Base-by-base conservation (phyloP, 208 protist species). In the Leishmania amazonensis region DNA sequence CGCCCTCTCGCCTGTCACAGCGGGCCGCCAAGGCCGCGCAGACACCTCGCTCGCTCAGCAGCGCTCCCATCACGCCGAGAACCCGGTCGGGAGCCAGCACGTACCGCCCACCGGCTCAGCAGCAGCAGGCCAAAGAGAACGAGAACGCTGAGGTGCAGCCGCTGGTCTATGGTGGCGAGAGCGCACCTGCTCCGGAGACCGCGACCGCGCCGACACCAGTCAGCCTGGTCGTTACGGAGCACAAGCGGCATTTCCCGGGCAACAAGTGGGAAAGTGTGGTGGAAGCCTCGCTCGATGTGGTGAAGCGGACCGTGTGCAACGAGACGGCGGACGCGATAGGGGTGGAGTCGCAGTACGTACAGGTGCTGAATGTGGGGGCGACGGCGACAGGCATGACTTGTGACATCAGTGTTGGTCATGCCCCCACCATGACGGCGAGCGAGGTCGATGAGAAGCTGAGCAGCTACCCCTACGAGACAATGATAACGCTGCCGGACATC, bases 241-340 rank as follows among this genome's bases (percentile, higher is more conserved):
- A 90, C 78, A 67, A 57, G 13, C 58, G 76, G 21, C 8, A 51
- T 47, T 86, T 95, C 51, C 35, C 45, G 4, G 87, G 89, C 13
- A 40, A 42, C 24, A 70, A 64, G 77, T 95, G 91, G 91, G 49
- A 67, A 1, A 62, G 38, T 65, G 79, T 92, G n/a, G 79, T 93
- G 49, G 71, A 75, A 35, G 40, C 71, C 40, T 83, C 83, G 62
- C 76, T 75, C 35, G 88, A 90, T 24, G 81, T 60, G 19, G 64
- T 95, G 31, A 85, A 93, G 85, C 84, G 84, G 2, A 87, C 88
- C n/a, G n/a, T 95, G 38, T 31, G 83, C 19, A 85, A 81, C 54
- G 91, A 95, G 42, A 75, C 82, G 19, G 88, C 86, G 17, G 72
- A 68, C 38, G 91, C 91, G 31, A 71, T 78, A 53, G 83, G 76